Percentiles rank a stretch among this genome's conserved stretches.
Evolutionary conservation across 2,329 filamentous ascomycete genomes (phyloP).

Genomic region (Ceratocystis ficicola): DNA sequence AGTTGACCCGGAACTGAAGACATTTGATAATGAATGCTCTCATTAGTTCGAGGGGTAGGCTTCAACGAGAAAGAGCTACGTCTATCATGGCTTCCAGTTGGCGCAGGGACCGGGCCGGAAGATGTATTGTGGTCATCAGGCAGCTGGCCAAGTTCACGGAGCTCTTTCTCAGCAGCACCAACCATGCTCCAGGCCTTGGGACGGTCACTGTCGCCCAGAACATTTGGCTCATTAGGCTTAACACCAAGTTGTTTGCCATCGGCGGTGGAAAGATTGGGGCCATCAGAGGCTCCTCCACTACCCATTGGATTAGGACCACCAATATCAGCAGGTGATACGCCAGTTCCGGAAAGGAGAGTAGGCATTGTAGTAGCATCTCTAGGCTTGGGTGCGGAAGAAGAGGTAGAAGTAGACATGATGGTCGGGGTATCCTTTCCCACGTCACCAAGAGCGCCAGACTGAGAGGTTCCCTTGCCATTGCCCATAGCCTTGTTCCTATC

Average conservation of each 20-base stretch:
- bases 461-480: no score
- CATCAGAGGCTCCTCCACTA: not conserved
- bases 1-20: conserved; percentile 18
- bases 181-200: conserved; percentile 31
- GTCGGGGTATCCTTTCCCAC: not conserved
- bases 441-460: not conserved
- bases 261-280: conserved; percentile 4
- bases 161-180: conserved; percentile 43
- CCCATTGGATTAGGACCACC: not conserved
- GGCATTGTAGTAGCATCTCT: not conserved
- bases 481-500: not conserved
- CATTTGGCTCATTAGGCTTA: conserved; percentile 17
- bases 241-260: conserved; percentile 12
- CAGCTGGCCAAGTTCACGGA: conserved; percentile 34
- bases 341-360: not conserved
- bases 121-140: conserved; percentile 11
- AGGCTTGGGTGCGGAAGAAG: not conserved
- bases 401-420: not conserved
- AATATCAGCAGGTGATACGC: not conserved
- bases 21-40: conserved; percentile 14
- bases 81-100: not conserved
- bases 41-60: conserved; percentile 15
- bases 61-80: conserved; percentile 13
- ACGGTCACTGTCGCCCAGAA: conserved; percentile 14
- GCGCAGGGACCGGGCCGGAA: not conserved